phyloP scores from a whole-genome alignment of 1,284 basidiomycete species.

The Microbotryomycetes sp. region DNA sequence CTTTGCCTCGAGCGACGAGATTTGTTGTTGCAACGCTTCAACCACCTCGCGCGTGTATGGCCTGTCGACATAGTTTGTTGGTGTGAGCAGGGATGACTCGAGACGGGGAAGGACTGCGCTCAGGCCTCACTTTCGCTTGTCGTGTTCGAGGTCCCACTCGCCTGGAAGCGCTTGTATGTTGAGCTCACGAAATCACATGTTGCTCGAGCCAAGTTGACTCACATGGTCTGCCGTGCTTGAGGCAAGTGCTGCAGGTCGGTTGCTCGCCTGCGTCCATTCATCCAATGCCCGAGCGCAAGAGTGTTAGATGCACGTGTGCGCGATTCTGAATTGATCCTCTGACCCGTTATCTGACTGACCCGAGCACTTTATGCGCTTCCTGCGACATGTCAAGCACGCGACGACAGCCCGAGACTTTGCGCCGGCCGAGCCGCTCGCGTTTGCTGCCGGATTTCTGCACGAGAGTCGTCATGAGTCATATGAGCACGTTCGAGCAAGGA shows the following conservation, averaged over 20 bases:
- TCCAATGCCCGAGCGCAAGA: too few species aligned
- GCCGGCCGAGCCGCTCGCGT: not conserved
- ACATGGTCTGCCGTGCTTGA: not conserved
- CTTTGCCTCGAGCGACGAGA: not conserved
- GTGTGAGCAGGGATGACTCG: not conserved
- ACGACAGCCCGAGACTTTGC: not conserved
- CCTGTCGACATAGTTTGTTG: not conserved
- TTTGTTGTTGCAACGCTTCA: not conserved
- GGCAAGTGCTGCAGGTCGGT: not conserved
- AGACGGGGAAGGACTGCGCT: too few species aligned
- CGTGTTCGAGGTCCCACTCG: not conserved
- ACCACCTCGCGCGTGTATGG: not conserved
- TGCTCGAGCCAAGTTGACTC: not conserved
- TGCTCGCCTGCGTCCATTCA: not conserved
- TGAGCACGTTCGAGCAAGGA: too few species aligned
- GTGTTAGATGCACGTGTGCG: too few species aligned
- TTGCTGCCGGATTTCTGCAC: not conserved
- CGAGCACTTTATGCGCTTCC: not conserved
- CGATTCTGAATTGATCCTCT: too few species aligned
- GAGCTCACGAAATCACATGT: not conserved
- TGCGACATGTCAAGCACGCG: not conserved
- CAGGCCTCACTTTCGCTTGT: not conserved
- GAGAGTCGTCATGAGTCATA: too few species aligned
- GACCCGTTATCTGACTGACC: too few species aligned
- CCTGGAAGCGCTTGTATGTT: not conserved